Conservation (phyloP, 1,284 basidiomycete genomes). For the Thelephora terrestris region DNA sequence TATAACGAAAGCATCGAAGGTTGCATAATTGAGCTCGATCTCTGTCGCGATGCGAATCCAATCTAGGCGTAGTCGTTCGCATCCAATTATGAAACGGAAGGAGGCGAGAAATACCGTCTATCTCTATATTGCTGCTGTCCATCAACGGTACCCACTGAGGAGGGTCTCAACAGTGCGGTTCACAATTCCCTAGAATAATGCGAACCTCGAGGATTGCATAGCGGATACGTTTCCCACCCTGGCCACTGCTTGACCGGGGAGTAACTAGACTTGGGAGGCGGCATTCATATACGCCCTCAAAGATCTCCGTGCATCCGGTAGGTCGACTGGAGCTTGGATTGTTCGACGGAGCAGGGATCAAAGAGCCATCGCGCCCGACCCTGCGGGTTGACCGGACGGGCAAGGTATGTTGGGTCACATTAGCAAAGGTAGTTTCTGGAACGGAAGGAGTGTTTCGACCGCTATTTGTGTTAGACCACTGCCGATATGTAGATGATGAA, state of each 20-base stretch:
- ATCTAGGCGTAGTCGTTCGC: slow-evolving; percentile 32
- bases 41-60: slow-evolving; percentile 87
- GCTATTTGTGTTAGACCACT: slow-evolving; percentile 41
- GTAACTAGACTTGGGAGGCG: slow-evolving; percentile 68
- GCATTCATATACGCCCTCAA: slow-evolving; percentile 58
- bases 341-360: slow-evolving; percentile 23
- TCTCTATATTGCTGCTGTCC: slow-evolving; percentile 83
- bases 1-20: slow-evolving; percentile 85
- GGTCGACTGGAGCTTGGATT: slow-evolving; percentile 14
- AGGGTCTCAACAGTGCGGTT: too few relatives aligned
- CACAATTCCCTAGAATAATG: neutral
- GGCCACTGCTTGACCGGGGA: slow-evolving; percentile 46
- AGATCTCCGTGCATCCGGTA: slow-evolving; percentile 40
- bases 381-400: slow-evolving; percentile 64
- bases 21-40: slow-evolving; percentile 79
- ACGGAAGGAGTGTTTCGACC: slow-evolving; percentile 18
- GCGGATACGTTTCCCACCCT: slow-evolving; percentile 65
- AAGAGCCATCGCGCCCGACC: slow-evolving; percentile 37
- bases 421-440: slow-evolving; percentile 14
- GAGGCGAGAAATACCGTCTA: slow-evolving; percentile 38
- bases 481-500: slow-evolving; percentile 63
- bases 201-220: slow-evolving; percentile 73
- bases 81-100: neutral
- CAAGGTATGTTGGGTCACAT: slow-evolving; percentile 38
- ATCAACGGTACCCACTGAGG: slow-evolving; percentile 74